A percentile compares a stretch with the other conserved stretches of the same genome.
Evolutionary conservation across 371 early-diverging fungal genomes (phyloP).

Genomic region (Lichtheimia corymbifera): DNA sequence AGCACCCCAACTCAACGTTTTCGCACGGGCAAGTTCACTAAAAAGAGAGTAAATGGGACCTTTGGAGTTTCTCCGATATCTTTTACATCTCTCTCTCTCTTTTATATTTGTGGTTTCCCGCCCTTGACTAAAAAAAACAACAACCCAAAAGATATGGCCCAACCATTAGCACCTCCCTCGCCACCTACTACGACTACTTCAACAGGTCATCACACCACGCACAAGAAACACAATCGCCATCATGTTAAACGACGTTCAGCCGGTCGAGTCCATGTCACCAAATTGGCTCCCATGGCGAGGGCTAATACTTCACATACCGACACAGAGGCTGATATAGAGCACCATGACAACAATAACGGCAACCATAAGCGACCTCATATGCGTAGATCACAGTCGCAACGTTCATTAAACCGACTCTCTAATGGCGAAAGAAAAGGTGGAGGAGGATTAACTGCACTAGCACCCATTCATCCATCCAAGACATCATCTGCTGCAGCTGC

Average conservation of each 20-base stretch:
- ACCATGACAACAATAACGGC: constrained; percentile 9
- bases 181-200: constrained; percentile 7
- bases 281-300: constrained; percentile 48
- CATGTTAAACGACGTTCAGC: constrained; percentile 51
- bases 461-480: constrained; percentile 11
- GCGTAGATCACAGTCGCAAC: constrained; percentile 44
- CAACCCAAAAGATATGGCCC: constrained; percentile 6
- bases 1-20: no score
- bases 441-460: constrained; percentile 15
- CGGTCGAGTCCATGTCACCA: constrained; percentile 51
- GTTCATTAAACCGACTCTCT: constrained; percentile 22
- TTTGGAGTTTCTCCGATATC: no score
- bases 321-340: constrained; percentile 23
- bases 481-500: not conserved
- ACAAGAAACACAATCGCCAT: constrained; percentile 40
- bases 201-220: constrained; percentile 9
- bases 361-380: constrained; percentile 24
- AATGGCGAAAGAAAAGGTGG: constrained; percentile 23
- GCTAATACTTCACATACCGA: constrained; percentile 30
- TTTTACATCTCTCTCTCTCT: no score
- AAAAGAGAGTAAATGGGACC: no score
- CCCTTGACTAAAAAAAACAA: not conserved
- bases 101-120: no score
- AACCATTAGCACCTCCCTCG: constrained; percentile 12
- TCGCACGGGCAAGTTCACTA: no score